Base-by-base conservation (phyloP, 192 early-diverging fungal species). In the Backusella westeae region DNA sequence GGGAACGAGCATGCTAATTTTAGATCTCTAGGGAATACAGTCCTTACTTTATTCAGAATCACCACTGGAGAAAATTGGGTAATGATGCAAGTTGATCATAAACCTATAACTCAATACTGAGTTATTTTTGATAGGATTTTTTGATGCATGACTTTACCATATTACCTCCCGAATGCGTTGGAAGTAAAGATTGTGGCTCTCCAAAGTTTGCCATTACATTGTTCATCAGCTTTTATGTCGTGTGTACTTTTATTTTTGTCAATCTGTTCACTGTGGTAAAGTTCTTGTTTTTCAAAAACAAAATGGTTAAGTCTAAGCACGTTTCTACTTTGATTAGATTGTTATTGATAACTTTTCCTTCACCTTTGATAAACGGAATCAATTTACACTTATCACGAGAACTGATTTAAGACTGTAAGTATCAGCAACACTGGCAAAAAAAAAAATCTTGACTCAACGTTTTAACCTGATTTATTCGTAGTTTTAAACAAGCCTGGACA, bases 31-130 rank as follows among this genome's bases (percentile, higher is more conserved):
- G 41, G 21, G 35, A 66, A 53, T 21, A 46, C 69, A 3, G 32
- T 80, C 12, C 53, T 68, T 32, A 75, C 74, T 17, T 34, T 80
- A 23, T 80, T 80, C 23, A 46, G 78, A 72, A 80, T 75, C 23
- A 72, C 78, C 2, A 80, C 78, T 15, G 78, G 78, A 17, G 78
- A 80, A 75, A 75, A 80, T 41, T 80, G 78, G 78, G 77, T 79
- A 59, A 74, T 49, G 29, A 49, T 10, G 15, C 14, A 17, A 17
- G 15, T 17, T 44, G 12, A 17, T 44, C 5, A 44, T 17, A 29
- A 29, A 29, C 23, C 23, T 59, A 7, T 29, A 10, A 32, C 32
- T 6, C 38, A 39, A 1, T 12, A 8, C 44, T 23, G 9, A 21
- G 17, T 34, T 36, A 38, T 38, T 46, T 53, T 52, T 26, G 8